Conservation (phyloP, 768 basidiomycete species). For the Kwoniella dejecticola region DNA sequence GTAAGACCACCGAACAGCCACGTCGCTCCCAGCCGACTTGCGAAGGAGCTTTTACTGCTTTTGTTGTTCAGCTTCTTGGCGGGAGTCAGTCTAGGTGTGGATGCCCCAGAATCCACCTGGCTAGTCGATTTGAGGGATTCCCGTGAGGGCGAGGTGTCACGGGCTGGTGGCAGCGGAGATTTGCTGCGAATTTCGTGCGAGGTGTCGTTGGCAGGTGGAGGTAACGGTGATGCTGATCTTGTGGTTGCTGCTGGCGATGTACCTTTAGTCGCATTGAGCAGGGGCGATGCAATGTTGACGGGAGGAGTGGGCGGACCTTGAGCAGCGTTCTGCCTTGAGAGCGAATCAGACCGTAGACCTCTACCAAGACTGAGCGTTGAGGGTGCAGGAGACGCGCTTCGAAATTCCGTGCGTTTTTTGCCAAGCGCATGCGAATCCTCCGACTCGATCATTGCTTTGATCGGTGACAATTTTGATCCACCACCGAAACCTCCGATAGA, state of each 20-base stretch:
- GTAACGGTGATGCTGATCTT: conserved; percentile 12
- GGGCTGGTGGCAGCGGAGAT: conserved; percentile 3
- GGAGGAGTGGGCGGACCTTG: not conserved
- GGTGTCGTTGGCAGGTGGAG: not conserved
- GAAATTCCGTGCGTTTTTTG: conserved; percentile 25
- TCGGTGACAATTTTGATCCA: conserved; percentile 17
- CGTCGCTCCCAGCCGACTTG: conserved; percentile 36
- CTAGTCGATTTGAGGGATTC: conserved; percentile 22
- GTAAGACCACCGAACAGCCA: conserved; percentile 44
- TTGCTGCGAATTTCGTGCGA: not conserved
- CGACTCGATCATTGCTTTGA: conserved; percentile 16
- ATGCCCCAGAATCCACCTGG: conserved; percentile 32
- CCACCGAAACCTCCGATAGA: not conserved
- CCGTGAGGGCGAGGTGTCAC: conserved; percentile 24
- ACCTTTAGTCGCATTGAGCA: conserved; percentile 3
- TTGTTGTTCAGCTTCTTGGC: conserved; percentile 36
- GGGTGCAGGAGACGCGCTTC: conserved; percentile 30
- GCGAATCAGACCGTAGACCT: conserved; percentile 9
- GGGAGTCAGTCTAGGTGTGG: conserved; percentile 42
- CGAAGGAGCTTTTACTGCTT: conserved; percentile 41
- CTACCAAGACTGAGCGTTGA: conserved; percentile 29
- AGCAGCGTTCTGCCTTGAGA: not conserved
- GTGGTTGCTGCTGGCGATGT: conserved; percentile 12
- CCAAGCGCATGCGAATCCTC: conserved; percentile 13
- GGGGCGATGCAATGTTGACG: conserved; percentile 6